These are phyloP conservation scores for Cetraspora pellucida DNA, from an alignment of 192 early-diverging fungal genomes.

Conservation along the genomic window DNA sequence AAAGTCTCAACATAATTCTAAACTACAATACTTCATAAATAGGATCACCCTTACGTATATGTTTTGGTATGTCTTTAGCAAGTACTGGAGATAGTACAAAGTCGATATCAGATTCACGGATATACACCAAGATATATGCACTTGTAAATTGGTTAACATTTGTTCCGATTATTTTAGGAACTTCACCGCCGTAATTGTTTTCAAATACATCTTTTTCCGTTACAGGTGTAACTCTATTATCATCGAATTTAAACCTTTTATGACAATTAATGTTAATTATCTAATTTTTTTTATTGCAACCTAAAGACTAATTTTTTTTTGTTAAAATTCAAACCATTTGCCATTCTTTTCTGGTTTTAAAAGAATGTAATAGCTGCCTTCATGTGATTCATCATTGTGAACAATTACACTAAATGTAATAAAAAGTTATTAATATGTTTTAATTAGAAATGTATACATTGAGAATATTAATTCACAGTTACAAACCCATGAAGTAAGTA, in stretches of 20 bases:
- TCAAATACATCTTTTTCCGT: slow-evolving; percentile 83
- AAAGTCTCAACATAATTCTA: neutral
- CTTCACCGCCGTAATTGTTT: slow-evolving; percentile 92
- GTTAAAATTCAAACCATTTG: slow-evolving; percentile 63
- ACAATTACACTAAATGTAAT: slow-evolving; percentile 83
- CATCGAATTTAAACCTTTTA: no score
- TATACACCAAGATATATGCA: slow-evolving; percentile 97
- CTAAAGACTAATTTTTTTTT: no score
- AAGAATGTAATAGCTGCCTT: slow-evolving; percentile 93
- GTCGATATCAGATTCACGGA: slow-evolving; percentile 77
- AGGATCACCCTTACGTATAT: slow-evolving; percentile 59
- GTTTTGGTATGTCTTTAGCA: slow-evolving; percentile 76
- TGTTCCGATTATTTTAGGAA: no score
- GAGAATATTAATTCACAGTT: neutral
- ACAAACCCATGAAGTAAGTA: slow-evolving; percentile 87
- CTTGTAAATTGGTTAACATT: no score
- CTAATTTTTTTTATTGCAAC: neutral
- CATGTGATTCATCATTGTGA: slow-evolving; percentile 89
- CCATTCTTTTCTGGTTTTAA: no score
- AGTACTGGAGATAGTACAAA: slow-evolving; percentile 68
- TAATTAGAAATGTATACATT: slow-evolving; percentile 20
- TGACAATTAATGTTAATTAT: slow-evolving; percentile 10
- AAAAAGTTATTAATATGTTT: no score
- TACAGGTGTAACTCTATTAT: slow-evolving; percentile 83
- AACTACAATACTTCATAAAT: no score